Base-by-base conservation (phyloP, 495 filamentous ascomycete genomes). In the Penicillium robsamsonii region DNA sequence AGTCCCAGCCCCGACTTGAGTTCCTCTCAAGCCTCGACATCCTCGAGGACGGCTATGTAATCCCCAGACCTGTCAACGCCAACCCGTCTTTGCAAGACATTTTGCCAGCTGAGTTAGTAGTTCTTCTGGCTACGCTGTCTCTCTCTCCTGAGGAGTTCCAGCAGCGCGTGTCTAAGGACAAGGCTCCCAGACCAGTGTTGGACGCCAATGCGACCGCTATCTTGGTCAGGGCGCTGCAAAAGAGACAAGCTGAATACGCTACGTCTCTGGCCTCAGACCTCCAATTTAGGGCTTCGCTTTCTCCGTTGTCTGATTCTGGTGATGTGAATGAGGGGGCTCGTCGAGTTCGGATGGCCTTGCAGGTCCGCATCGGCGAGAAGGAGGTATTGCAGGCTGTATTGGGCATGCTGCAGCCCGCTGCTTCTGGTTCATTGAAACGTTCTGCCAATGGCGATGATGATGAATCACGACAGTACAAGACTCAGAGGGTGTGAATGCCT, bases 331-430 rank as follows among this genome's bases (percentile, higher is more conserved):
- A 43, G 35, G 65, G 63, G 6, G 17, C 58, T 13, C 68, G 71
- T 5, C 73, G 87, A 47, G 73, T 61, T 38, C 78, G 68, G 42
- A 91, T 91, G 86, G 91, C 92, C 0, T 62, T 90, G 4, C 75
- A 88, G 57, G 88, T 96, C 35, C 82, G 92, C 45, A 70, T 85
- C 35, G 92, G 92, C 9, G 92, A 96, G 71, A 96, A 95, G 65
- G 74, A 80, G 52, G 75, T 96, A n/a, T 84, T 67, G 67, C 77
- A 74, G 74, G 74, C 64, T 79, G 75, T 73, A 15, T 57, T 59
- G 27, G 67, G 69, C 35, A 66, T 72, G 59, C 67, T 83, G 22
- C 58, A 67, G 24, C 56, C 57, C 40, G 58, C 56, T 24, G 30
- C 63, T 4, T 46, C 56, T 17, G 61, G 52, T 15, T 69, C 72